Conservation (phyloP, 139 green algal genomes). For the Chlorella sp. region DNA sequence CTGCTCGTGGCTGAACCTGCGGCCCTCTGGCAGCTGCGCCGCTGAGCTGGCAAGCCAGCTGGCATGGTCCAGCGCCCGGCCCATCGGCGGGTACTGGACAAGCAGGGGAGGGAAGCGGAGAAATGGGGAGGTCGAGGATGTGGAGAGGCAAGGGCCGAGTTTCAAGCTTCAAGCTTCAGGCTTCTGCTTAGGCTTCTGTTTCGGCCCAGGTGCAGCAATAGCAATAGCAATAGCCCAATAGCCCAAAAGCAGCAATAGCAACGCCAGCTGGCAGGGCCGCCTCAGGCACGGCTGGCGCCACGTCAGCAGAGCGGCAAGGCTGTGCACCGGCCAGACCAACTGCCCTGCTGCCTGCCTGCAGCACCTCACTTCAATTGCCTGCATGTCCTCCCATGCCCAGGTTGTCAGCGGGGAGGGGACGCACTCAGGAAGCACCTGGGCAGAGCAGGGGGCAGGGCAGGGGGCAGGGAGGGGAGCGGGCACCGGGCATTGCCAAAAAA, state of each 20-base stretch:
- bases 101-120: neutral
- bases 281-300: neutral
- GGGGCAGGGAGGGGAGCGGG: no score
- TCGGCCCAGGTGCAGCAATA: no score
- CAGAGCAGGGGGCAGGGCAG: neutral
- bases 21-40: neutral
- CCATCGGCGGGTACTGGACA: constrained; percentile 52
- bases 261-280: no score
- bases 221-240: no score
- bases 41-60: constrained; percentile 50
- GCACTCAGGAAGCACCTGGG: constrained; percentile 59
- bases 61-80: constrained; percentile 33
- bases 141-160: no score
- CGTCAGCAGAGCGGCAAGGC: neutral
- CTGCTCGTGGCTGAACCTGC: constrained; percentile 34
- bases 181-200: neutral
- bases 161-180: no score
- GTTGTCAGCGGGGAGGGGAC: constrained; percentile 64
- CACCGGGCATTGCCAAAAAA: no score
- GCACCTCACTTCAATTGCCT: constrained; percentile 28
- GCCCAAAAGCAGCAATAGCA: no score
- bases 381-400: constrained; percentile 59
- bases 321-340: no score
- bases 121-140: neutral
- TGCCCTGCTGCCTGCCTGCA: no score